Base-by-base conservation (phyloP, 768 basidiomycete species). In the Boletus reticulatus region DNA sequence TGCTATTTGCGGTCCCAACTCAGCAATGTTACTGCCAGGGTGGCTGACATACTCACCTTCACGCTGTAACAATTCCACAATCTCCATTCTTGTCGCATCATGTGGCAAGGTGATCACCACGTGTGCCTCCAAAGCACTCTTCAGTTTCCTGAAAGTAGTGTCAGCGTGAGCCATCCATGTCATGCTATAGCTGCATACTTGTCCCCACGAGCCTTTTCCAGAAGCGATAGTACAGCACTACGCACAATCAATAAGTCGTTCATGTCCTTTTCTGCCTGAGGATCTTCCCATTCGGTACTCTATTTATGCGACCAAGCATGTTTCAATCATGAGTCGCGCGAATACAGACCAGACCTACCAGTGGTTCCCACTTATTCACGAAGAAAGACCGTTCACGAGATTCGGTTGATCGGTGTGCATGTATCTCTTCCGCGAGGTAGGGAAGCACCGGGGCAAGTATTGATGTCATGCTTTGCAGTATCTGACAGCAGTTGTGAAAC, bases 351-450 rank as follows among this genome's bases (percentile, higher is more conserved):
- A 32, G 43, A 72, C 85, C 34, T 62, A 92, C 94, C 56, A 91
- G 64, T 22, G 83, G 79, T 43, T 61, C 65, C 94, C 94, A 96
- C n/a, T 72, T 74, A 4, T 74, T 77, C 57, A 76, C 75, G 64
- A 94, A 96, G n/a, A 91, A 79, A 0, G 92, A 94, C 0, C 56
- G 68, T 0, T 61, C 67, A 31, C 60, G 61, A 9, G 62, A 50
- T 13, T 53, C 50, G 0, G 51, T 58, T 32, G 34, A 54, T 43
- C 54, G 50, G 19, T 72, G 68, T 14, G 67, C 68, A 22, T 90
- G 80, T 52, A 95, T 83, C 70, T 98, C 96, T 71, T 97, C 94
- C 0, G 92, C 89, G 6, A 97, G 80, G 66, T 96, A 90, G 10
- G 96, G 96, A 3, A 92, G 76, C 27, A 98, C 84, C 0, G 96